phyloP scores from a whole-genome alignment of 805 yeast species.

The Teunomyces barrocoloradensis region DNA sequence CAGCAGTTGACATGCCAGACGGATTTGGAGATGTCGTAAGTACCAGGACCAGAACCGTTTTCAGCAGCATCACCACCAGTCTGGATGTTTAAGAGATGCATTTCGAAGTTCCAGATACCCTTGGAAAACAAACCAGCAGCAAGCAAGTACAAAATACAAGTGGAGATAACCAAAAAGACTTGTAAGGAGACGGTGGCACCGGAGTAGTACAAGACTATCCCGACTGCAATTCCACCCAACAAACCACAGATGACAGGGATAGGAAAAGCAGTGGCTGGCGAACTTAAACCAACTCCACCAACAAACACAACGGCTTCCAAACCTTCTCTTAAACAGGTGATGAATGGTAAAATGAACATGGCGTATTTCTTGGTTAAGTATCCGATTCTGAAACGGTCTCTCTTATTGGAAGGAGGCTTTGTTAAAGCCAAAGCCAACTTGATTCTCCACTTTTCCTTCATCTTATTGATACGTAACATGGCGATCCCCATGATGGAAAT shows the following conservation, averaged over 20 bases:
- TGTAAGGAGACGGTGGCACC: constrained; percentile 23
- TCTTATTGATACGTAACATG: constrained; percentile 28
- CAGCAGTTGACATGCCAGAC: constrained; percentile 30
- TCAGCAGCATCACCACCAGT: constrained; percentile 28
- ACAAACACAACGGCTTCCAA: constrained; percentile 94
- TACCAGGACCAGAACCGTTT: constrained; percentile 25
- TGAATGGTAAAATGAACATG: constrained; percentile 84
- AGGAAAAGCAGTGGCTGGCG: constrained; percentile 25
- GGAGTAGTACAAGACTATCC: constrained; percentile 20
- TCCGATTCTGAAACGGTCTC: constrained; percentile 41
- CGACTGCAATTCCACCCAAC: constrained; percentile 20
- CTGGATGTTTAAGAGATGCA: constrained; percentile 10
- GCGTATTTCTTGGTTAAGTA: constrained; percentile 70
- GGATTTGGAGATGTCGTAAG: constrained; percentile 20
- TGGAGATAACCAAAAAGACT: constrained; percentile 23
- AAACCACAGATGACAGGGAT: constrained; percentile 23
- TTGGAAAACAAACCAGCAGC: constrained; percentile 26
- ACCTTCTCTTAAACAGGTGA: constrained; percentile 95
- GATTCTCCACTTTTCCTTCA: constrained; percentile 29
- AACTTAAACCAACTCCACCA: constrained; percentile 83
- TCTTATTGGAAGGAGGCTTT: constrained; percentile 11
- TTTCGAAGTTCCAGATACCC: constrained; percentile 22
- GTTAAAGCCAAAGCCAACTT: constrained; percentile 26
- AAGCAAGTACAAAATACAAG: constrained; percentile 23
- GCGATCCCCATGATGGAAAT: constrained; percentile 27